Evolutionary conservation across 2,329 filamentous ascomycete genomes (phyloP), one percentile per base, ranked within the genome.

Genomic region (Monilinia laxa): DNA sequence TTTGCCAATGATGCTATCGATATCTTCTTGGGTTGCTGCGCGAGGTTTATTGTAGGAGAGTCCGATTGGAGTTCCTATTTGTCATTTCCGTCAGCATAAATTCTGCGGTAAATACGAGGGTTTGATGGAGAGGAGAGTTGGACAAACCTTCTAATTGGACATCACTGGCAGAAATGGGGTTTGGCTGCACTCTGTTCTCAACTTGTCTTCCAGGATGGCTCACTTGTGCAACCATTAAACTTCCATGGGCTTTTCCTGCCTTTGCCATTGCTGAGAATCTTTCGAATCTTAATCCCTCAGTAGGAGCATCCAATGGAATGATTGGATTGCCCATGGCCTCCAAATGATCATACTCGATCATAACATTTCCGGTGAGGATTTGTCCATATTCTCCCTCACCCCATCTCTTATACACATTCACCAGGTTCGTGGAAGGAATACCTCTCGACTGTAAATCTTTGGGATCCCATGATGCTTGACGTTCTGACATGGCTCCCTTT

Each of bases 401-500:
- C 86, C 86, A 90, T 69, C 81, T 77, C 59, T 81, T 79, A 76
- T 90, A 90, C 52, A 86, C 78, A 42, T 86, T 83, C 71, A 85
- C 80, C 25, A 85, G 72, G 65, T 83, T 78, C 69, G 82, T 80
- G 16, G 80, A 80, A 9, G 85, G 83, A 5, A 88, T 77, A 31
- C 84, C 83, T 53, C 87, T 81, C 4, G 80, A 80, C 28, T 81
- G 76, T 11, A 84, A 71, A 66, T 85, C 80, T 31, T 31, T 81
- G 9, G 82, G 79, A 67, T 84, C 80, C 85, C 85, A 90, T 6
- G 83, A 85, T 0, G 86, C 84, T 18, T 90, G 78, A 10, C 82
- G 79, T 75, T 91, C 88, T 2, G 84, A 85, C 87, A 90, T 90
- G 53, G 88, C 84, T 7, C 80, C 86, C 76, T 90, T 90, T 70